A percentile compares a stretch with the other conserved stretches of the same genome.
Evolutionary conservation across 352 stramenopile species (phyloP).

Genomic region (Pythium phragmitis): DNA sequence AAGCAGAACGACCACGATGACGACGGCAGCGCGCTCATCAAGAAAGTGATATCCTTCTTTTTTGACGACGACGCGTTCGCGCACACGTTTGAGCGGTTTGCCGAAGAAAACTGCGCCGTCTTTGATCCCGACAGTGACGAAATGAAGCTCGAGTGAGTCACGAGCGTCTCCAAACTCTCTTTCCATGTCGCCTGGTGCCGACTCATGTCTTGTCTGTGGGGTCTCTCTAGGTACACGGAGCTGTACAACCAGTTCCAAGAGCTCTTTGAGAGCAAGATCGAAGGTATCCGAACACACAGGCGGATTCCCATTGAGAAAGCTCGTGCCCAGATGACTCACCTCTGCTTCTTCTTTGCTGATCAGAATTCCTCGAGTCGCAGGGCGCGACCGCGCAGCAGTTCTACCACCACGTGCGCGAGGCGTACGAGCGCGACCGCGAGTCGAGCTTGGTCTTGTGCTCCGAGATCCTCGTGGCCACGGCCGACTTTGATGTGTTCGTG

Average conservation of each 20-base stretch:
- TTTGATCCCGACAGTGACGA: constrained; percentile 75
- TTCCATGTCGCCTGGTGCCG: background rate
- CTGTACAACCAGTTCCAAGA: constrained; percentile 76
- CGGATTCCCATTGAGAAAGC: too few relatives aligned
- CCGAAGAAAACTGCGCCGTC: constrained; percentile 51
- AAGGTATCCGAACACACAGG: constrained; percentile 37
- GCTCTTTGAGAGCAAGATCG: constrained; percentile 75
- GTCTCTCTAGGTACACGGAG: constrained; percentile 57
- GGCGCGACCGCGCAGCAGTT: constrained; percentile 63
- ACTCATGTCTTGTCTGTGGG: constrained; percentile 1
- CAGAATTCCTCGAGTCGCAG: constrained; percentile 63
- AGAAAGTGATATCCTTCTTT: constrained; percentile 74
- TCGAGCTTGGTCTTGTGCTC: constrained; percentile 68
- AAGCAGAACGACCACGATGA: background rate
- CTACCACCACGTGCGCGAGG: constrained; percentile 55
- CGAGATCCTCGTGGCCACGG: constrained; percentile 74
- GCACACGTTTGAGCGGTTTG: constrained; percentile 68
- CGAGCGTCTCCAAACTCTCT: background rate
- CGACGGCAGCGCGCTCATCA: constrained; percentile 32
- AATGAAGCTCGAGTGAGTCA: constrained; percentile 73
- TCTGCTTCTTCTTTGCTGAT: background rate
- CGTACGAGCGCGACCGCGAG: constrained; percentile 57
- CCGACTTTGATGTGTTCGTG: constrained; percentile 81
- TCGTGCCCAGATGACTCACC: too few relatives aligned
- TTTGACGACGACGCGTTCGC: constrained; percentile 82